Evolutionary conservation across 176 grass and related monocot genomes (phyloP).

Genomic region (Phragmites australis): DNA sequence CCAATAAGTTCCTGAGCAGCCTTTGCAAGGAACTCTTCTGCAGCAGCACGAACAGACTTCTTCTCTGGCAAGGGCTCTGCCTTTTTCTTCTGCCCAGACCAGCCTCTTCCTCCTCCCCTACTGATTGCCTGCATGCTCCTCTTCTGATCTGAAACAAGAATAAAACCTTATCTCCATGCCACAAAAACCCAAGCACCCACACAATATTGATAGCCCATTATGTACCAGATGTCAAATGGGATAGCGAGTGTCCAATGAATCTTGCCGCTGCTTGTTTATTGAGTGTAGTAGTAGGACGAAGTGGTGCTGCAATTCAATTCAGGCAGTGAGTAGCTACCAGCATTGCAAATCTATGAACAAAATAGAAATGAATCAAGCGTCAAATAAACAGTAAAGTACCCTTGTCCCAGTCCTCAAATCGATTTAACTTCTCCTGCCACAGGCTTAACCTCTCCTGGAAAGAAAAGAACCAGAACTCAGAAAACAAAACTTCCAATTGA

Average conservation of each 20-base stretch:
- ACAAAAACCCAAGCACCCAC: background rate
- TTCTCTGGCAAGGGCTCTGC: slow-evolving; percentile 46
- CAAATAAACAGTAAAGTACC: slow-evolving; percentile 44
- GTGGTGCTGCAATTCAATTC: slow-evolving; percentile 63
- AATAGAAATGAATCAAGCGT: slow-evolving; percentile 2
- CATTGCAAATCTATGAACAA: slow-evolving; percentile 9
- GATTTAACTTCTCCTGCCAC: slow-evolving; percentile 77
- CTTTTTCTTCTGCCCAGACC: slow-evolving; percentile 76
- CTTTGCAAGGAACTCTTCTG: slow-evolving; percentile 90
- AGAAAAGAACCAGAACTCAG: slow-evolving; percentile 9
- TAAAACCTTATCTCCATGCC: slow-evolving; percentile 20
- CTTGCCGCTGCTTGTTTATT: slow-evolving; percentile 83
- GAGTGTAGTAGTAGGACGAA: slow-evolving; percentile 66
- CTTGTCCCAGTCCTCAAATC: slow-evolving; percentile 72
- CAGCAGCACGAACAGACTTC: slow-evolving; percentile 65
- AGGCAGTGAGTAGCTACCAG: slow-evolving; percentile 6
- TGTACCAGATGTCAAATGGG: slow-evolving; percentile 76
- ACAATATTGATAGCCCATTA: slow-evolving; percentile 17
- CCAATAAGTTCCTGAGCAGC: slow-evolving; percentile 75
- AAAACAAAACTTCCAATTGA: background rate
- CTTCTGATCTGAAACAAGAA: slow-evolving; percentile 72
- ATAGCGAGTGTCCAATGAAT: slow-evolving; percentile 73
- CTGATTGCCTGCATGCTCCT: slow-evolving; percentile 71
- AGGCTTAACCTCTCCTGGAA: slow-evolving; percentile 85
- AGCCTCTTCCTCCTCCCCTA: slow-evolving; percentile 52